phyloP scores from a whole-genome alignment of 345 rosid genomes.

The Citrus medica region DNA sequence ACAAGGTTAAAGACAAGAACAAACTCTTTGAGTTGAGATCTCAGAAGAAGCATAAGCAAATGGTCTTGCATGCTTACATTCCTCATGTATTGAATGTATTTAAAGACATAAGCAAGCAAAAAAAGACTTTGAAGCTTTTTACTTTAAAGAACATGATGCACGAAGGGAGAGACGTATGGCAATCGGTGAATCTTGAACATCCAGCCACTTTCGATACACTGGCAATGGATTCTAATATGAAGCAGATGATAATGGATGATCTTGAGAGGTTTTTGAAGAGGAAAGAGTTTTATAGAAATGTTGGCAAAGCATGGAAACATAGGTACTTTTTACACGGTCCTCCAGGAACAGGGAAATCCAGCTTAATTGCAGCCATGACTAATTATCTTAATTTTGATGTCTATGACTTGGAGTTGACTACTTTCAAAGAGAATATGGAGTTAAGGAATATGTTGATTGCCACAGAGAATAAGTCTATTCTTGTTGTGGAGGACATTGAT shows the following conservation, averaged over 20 bases:
- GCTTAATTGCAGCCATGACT: conserved; percentile 33
- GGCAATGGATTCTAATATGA: conserved; percentile 24
- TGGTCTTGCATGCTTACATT: conserved; percentile 22
- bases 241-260: conserved; percentile 28
- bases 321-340: conserved; percentile 27
- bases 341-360: conserved; percentile 27
- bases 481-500: conserved; percentile 34
- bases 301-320: conserved; percentile 31
- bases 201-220: conserved; percentile 24
- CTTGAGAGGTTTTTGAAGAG: conserved; percentile 25
- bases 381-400: conserved; percentile 16
- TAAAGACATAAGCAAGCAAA: conserved; percentile 14
- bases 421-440: conserved; percentile 15
- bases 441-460: conserved; percentile 21
- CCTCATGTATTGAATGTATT: conserved; percentile 14
- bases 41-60: conserved; percentile 29
- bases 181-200: conserved; percentile 27
- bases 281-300: conserved; percentile 25
- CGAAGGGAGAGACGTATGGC: conserved; percentile 19
- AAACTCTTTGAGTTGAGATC: conserved; percentile 24
- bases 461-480: conserved; percentile 25
- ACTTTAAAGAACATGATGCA: conserved; percentile 9
- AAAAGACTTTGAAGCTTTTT: conserved; percentile 17
- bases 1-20: background rate
- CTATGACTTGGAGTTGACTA: conserved; percentile 28